phyloP scores from a whole-genome alignment of 768 basidiomycete species.

The Atractiella rhizophila region DNA sequence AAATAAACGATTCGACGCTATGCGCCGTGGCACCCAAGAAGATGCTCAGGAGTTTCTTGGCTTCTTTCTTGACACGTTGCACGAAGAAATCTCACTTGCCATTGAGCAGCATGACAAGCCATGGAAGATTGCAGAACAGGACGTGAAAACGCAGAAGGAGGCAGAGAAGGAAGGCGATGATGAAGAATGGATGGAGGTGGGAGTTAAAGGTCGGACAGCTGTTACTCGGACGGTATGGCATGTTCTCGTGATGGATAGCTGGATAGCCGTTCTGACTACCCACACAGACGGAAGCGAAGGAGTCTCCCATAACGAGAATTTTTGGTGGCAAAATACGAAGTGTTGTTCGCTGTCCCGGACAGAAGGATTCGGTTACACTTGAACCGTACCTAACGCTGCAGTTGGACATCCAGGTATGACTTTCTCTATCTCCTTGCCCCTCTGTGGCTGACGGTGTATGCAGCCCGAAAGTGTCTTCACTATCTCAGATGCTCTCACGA shows the following conservation, averaged over 20 bases:
- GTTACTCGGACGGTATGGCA: slow-evolving; percentile 49
- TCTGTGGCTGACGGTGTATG: neutral
- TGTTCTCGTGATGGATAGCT: neutral
- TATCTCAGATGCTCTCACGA: slow-evolving; percentile 55
- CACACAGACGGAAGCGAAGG: slow-evolving; percentile 46
- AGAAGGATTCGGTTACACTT: slow-evolving; percentile 55
- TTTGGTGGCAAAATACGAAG: slow-evolving; percentile 84
- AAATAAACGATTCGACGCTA: slow-evolving; percentile 75
- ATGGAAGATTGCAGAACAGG: slow-evolving; percentile 3
- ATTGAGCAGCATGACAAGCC: slow-evolving; percentile 8
- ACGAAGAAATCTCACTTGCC: slow-evolving; percentile 53
- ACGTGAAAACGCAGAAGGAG: slow-evolving; percentile 1
- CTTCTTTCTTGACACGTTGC: slow-evolving; percentile 77
- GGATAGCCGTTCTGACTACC: neutral
- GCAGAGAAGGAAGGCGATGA: neutral
- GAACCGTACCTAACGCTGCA: slow-evolving; percentile 78
- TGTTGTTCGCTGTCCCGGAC: slow-evolving; percentile 50
- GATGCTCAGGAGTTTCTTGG: slow-evolving; percentile 98
- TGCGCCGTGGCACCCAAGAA: slow-evolving; percentile 87
- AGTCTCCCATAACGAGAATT: slow-evolving; percentile 69
- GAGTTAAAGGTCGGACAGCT: slow-evolving; percentile 54
- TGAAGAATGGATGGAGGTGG: slow-evolving; percentile 75
- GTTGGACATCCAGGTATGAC: slow-evolving; percentile 57
- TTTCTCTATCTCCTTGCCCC: too few species aligned
- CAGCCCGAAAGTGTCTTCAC: slow-evolving; percentile 48